These are phyloP conservation scores for Chytriomyces hyalinus DNA, from an alignment of 192 early-diverging fungal species.

Conservation along the genomic window DNA sequence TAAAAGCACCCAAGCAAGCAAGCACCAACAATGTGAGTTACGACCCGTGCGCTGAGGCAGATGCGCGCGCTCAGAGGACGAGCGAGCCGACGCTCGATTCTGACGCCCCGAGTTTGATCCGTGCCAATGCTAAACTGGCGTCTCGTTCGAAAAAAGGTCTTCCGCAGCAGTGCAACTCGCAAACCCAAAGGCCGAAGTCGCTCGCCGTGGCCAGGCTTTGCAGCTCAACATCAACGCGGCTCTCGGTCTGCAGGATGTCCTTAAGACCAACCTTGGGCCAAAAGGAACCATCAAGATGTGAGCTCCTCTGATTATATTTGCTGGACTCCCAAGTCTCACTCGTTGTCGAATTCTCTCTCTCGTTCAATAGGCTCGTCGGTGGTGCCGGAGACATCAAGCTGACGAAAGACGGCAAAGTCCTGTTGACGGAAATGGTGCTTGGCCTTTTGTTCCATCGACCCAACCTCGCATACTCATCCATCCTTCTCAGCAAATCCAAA, in stretches of 20 bases:
- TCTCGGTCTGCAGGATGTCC: slow-evolving; percentile 92
- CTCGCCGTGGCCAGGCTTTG: slow-evolving; percentile 95
- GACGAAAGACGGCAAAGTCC: slow-evolving; percentile 99
- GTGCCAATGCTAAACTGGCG: too few relatives aligned
- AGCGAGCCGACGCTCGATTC: too few relatives aligned
- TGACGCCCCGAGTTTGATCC: too few relatives aligned
- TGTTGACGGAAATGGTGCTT: slow-evolving; percentile 94
- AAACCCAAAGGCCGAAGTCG: slow-evolving; percentile 99
- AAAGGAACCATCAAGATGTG: slow-evolving; percentile 98
- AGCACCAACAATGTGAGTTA: too few relatives aligned
- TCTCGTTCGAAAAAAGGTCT: slow-evolving; percentile 43
- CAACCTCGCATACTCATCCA: not conserved
- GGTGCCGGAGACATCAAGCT: slow-evolving; percentile 95
- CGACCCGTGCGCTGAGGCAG: too few relatives aligned
- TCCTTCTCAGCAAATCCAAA: slow-evolving; percentile 91
- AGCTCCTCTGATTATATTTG: not conserved
- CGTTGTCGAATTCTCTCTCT: not conserved
- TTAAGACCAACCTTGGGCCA: slow-evolving; percentile 95
- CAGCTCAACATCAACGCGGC: slow-evolving; percentile 96
- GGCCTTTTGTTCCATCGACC: not conserved
- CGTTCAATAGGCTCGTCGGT: slow-evolving; percentile 79
- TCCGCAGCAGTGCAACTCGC: slow-evolving; percentile 89
- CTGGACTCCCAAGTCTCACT: too few relatives aligned
- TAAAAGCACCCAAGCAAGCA: too few relatives aligned
- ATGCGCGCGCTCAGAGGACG: too few relatives aligned